These are phyloP conservation scores for Penicillium verhagenii DNA, from an alignment of 495 filamentous ascomycete species.

Conservation along the genomic window DNA sequence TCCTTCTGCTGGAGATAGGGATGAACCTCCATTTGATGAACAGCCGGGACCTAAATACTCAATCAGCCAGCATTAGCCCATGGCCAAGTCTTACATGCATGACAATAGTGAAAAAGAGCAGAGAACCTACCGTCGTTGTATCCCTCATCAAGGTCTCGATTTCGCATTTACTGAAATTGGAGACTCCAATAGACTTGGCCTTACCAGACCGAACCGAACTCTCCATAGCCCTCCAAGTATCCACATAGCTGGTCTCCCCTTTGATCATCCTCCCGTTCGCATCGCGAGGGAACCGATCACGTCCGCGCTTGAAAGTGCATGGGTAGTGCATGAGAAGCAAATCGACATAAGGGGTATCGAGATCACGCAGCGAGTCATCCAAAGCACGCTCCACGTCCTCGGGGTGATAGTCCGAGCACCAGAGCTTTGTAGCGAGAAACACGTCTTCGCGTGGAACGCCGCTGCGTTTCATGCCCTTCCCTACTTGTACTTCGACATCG, in stretches of 20 bases:
- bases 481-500: conserved; percentile 43
- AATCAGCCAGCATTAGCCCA: too few relatives aligned
- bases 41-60: conserved; percentile 49
- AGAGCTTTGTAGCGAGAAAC: conserved; percentile 54
- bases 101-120: too few relatives aligned
- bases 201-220: conserved; percentile 52
- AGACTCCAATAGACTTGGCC: conserved; percentile 65
- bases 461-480: conserved; percentile 52
- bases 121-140: conserved; percentile 65
- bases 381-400: conserved; percentile 56
- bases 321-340: conserved; percentile 69
- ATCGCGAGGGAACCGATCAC: conserved; percentile 36
- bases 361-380: conserved; percentile 57
- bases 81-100: too few relatives aligned
- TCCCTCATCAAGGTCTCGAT: conserved; percentile 66
- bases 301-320: conserved; percentile 40
- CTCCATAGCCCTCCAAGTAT: conserved; percentile 65
- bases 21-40: conserved; percentile 62
- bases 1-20: conserved; percentile 59
- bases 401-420: conserved; percentile 62
- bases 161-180: conserved; percentile 73
- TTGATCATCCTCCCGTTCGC: conserved; percentile 38
- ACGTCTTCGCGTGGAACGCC: conserved; percentile 37
- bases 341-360: conserved; percentile 63
- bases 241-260: conserved; percentile 21